phyloP scores from a whole-genome alignment of 177 flowering plant species.

The Vitis hybrid region DNA sequence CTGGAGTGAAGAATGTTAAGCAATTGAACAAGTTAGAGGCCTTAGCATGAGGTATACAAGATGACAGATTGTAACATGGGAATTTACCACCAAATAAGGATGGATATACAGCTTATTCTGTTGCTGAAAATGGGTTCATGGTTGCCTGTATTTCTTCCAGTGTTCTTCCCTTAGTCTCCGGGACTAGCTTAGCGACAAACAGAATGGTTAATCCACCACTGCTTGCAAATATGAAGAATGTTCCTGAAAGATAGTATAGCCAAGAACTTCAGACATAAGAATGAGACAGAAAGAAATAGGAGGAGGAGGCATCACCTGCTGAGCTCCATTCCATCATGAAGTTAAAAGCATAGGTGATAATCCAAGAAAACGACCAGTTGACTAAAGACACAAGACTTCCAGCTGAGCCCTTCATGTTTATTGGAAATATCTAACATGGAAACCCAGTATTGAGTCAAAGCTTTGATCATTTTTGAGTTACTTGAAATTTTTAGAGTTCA shows the following conservation, averaged over 20 bases:
- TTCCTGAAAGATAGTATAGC: slow-evolving; percentile 19
- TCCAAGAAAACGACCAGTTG: not conserved
- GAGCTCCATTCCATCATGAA: slow-evolving; percentile 12
- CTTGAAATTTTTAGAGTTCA: too few relatives aligned
- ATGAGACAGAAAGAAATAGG: not conserved
- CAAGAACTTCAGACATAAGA: not conserved
- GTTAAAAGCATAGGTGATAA: not conserved
- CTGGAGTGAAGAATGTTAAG: too few relatives aligned
- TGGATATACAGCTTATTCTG: not conserved
- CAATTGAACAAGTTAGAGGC: too few relatives aligned
- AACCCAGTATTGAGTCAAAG: too few relatives aligned
- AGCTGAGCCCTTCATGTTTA: slow-evolving; percentile 11
- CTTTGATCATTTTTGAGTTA: too few relatives aligned
- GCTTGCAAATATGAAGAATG: slow-evolving; percentile 34
- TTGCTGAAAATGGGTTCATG: slow-evolving; percentile 25
- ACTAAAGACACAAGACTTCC: slow-evolving; percentile 4
- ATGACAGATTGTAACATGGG: too few relatives aligned
- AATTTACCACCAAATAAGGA: too few relatives aligned
- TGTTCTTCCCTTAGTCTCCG: slow-evolving; percentile 47
- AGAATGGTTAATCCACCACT: slow-evolving; percentile 30
- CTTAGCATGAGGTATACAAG: too few relatives aligned
- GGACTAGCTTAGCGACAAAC: slow-evolving; percentile 42
- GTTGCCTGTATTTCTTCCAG: slow-evolving; percentile 45
- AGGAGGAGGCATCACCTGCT: not conserved
- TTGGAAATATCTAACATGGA: slow-evolving; percentile 1